Conservation (phyloP, 2,329 filamentous ascomycete genomes). For the Penicillium griseofulvum region DNA sequence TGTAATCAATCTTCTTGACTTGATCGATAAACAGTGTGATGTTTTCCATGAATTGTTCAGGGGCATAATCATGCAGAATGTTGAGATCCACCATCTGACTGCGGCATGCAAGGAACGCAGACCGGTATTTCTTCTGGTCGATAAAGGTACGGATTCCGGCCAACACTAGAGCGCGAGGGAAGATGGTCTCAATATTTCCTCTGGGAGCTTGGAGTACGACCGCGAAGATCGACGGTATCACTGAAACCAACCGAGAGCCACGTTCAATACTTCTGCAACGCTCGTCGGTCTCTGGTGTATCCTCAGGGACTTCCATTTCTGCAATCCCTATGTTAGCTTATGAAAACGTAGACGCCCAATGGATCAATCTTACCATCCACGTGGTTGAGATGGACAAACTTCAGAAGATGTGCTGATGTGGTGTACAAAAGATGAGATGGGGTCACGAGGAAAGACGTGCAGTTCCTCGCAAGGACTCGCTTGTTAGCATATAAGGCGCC, state of each 20-base stretch:
- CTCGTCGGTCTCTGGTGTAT: constrained; percentile 90
- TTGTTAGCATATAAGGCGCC: constrained; percentile 79
- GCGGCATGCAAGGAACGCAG: constrained; percentile 82
- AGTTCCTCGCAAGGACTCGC: constrained; percentile 73
- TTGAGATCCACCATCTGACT: constrained; percentile 98
- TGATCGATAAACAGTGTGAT: constrained; percentile 79
- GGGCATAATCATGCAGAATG: constrained; percentile 90
- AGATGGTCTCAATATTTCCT: constrained; percentile 94
- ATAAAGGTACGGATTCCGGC: constrained; percentile 83
- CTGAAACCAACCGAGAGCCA: constrained; percentile 80
- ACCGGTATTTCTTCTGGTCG: constrained; percentile 73
- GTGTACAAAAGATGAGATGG: constrained; percentile 84
- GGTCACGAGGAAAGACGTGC: constrained; percentile 85
- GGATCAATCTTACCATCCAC: constrained; percentile 56
- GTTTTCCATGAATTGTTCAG: constrained; percentile 75
- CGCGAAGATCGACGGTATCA: constrained; percentile 82
- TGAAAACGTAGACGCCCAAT: neutral
- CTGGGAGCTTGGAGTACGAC: constrained; percentile 92
- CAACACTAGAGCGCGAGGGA: constrained; percentile 85
- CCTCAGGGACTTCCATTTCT: constrained; percentile 79
- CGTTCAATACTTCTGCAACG: constrained; percentile 88
- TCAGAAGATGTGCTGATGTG: constrained; percentile 86
- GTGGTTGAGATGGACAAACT: constrained; percentile 79
- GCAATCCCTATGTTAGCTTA: constrained; percentile 16
- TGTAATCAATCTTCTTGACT: constrained; percentile 73